Base-by-base conservation (phyloP, 164 flowering plant species). In the Stephania yunnanensis region DNA sequence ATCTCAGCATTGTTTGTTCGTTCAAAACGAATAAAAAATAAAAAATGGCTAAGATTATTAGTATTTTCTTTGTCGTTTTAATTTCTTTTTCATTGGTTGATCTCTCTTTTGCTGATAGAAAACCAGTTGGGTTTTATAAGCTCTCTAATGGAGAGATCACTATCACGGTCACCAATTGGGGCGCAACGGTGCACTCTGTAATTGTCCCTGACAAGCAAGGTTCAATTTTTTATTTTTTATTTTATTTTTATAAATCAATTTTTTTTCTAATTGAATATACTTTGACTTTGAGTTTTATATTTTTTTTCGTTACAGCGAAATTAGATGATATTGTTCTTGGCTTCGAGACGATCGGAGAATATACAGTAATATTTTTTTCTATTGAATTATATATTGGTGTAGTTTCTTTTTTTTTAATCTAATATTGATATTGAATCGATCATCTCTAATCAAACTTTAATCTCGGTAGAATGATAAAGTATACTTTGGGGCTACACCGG, bases 291-390 rank as follows among this genome's bases (percentile, higher is more conserved):
- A 8, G 20, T 13, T 25, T 17, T 20, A 25, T 3, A 50, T 20
- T 20, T 25, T 67, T 30, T 5, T 1, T 48, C 45, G 71, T 69
- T 75, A 58, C 88, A 90, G 96, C 93, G 31, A 87, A 87, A 25
- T 71, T 87, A 72, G 87, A 75, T 64, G 98, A 93, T 80, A 77
- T 91, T 77, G 94, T 85, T 82, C 97, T 91, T 75, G 97, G 95
- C 8, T 91, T 78, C 75, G 87, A 90, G 42, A 65, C 87, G 0
- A 2, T 85, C 29, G 70, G 86, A 76, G 86, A 70, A 7, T 91
- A 87, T 84, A 81, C 30, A 91, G 98, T 93, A 22, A 52, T 76
- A 25, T 31, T 69, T 69, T 15, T 31, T 10, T 31, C 6, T 55
- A 55, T 12, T 10, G 13, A 15, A 48, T 48, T 10, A 12, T 10